Base-by-base conservation (phyloP, 2,329 filamentous ascomycete species). In the Aspergillus sp. region DNA sequence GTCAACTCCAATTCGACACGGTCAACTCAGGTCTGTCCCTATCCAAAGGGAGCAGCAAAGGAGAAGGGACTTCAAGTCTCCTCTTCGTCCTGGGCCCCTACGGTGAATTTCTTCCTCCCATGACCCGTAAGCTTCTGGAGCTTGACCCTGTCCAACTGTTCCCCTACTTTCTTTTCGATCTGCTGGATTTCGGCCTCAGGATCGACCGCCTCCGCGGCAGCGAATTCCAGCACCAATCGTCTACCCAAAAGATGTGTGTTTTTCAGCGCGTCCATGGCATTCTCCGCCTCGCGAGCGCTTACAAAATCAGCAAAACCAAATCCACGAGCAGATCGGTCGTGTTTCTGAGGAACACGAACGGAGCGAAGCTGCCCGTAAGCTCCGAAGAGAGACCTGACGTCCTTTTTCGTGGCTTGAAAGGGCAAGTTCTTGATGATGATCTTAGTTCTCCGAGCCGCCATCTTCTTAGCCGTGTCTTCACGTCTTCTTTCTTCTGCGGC, bases 221-320 rank as follows among this genome's bases (percentile, higher is more conserved):
- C 91, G 71, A 89, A 97, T 65, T 96, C 88, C 51, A 98, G 77
- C 46, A 97, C 88, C 59, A 98, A 76, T 61, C 85, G 83, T 50
- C 93, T 82, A 47, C 93, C 93, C 47, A 97, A 77, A 61, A 98
- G 75, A 79, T 98, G 93, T 40, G 93, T 97, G 67, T 94, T 88
- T 65, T 83, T 84, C 57, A 98, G 77, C 45, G 93, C 87, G 58
- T 89, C 87, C 76, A 97, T 84, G 44, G 93, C 93, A 69, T 89
- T 94, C 60, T 82, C 77, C 45, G 93, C 93, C 73, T 98, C 93
- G 56, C 87, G 85, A 53, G 88, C 79, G 53, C 88, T 95, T 53
- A 89, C 83, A 69, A 97, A 98, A 64, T 97, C 90, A 41, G 89
- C 91, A 75, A 98, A 98, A 46, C 89, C 93, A 70, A 96, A 98